Conservation (phyloP, 2,329 filamentous ascomycete genomes). For the Escovopsis sp. region DNA sequence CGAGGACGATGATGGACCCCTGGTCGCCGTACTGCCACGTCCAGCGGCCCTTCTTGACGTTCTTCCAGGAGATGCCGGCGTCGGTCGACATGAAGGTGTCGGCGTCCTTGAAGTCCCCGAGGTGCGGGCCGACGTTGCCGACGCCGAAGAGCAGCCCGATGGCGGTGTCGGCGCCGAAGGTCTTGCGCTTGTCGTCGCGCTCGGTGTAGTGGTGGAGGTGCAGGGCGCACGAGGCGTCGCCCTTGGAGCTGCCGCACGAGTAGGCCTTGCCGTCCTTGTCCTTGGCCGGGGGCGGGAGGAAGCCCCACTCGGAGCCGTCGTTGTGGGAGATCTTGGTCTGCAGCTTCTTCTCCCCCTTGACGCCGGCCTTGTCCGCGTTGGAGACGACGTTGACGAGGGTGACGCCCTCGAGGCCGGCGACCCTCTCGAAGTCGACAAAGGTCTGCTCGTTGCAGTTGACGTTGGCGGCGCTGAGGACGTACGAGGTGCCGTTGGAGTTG, state of each 20-base stretch:
- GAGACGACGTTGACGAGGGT: conserved; percentile 72
- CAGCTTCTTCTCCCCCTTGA: conserved; percentile 74
- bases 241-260: conserved; percentile 45
- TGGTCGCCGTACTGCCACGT: conserved; percentile 95
- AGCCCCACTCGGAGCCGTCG: conserved; percentile 78
- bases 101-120: conserved; percentile 54
- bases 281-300: conserved; percentile 55
- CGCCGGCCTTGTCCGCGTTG: conserved; percentile 61
- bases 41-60: conserved; percentile 75
- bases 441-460: conserved; percentile 68
- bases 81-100: conserved; percentile 87
- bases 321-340: conserved; percentile 93
- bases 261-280: conserved; percentile 60
- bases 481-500: conserved; percentile 95
- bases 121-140: conserved; percentile 69
- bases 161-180: conserved; percentile 76
- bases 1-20: conserved; percentile 82
- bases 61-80: conserved; percentile 78
- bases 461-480: conserved; percentile 65
- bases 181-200: conserved; percentile 64
- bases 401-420: conserved; percentile 82
- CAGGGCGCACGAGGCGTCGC: conserved; percentile 59
- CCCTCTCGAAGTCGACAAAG: conserved; percentile 93
- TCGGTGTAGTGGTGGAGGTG: conserved; percentile 96
- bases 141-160: conserved; percentile 82